Percentiles rank a stretch among this genome's conserved stretches.
phyloP scores from a whole-genome alignment of 2,329 filamentous ascomycete species.

The Meredithiella fracta region DNA sequence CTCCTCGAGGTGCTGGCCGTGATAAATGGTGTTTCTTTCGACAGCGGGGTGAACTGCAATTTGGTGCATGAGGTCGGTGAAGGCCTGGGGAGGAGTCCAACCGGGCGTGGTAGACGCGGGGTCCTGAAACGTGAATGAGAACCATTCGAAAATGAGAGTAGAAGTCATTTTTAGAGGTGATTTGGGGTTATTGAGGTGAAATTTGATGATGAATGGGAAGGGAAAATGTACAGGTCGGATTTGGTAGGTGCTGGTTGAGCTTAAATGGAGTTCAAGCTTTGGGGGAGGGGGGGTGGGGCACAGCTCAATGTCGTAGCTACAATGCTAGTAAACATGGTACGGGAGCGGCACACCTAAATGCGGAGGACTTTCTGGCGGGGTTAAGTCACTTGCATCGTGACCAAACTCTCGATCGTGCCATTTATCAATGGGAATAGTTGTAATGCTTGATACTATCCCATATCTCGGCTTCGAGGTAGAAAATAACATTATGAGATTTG shows the following conservation, averaged over 20 bases:
- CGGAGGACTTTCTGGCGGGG: too few relatives aligned
- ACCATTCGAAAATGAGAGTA: slow-evolving; percentile 19
- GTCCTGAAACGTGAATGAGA: slow-evolving; percentile 21
- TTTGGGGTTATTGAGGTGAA: background rate
- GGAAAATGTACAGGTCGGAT: background rate
- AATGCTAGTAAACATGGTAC: background rate
- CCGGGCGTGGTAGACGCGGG: slow-evolving; percentile 18
- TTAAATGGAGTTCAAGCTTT: slow-evolving; percentile 5
- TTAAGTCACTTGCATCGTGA: too few relatives aligned
- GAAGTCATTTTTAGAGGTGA: slow-evolving; percentile 17
- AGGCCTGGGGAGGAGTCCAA: slow-evolving; percentile 18
- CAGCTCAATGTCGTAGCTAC: background rate
- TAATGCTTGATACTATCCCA: too few relatives aligned
- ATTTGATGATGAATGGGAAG: background rate
- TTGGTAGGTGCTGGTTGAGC: background rate
- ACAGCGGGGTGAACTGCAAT: slow-evolving; percentile 14
- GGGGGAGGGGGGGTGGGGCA: background rate
- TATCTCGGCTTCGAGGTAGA: too few relatives aligned
- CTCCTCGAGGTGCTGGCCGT: slow-evolving; percentile 23
- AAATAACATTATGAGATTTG: too few relatives aligned
- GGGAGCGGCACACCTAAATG: background rate
- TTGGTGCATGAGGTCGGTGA: slow-evolving; percentile 12
- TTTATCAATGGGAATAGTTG: too few relatives aligned
- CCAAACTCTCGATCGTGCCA: too few relatives aligned
- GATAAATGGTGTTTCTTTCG: slow-evolving; percentile 21